A percentile compares a stretch with the other conserved stretches of the same genome.
These are phyloP conservation scores for Sonneratia alba DNA, from an alignment of 345 rosid species.

Conservation along the genomic window DNA sequence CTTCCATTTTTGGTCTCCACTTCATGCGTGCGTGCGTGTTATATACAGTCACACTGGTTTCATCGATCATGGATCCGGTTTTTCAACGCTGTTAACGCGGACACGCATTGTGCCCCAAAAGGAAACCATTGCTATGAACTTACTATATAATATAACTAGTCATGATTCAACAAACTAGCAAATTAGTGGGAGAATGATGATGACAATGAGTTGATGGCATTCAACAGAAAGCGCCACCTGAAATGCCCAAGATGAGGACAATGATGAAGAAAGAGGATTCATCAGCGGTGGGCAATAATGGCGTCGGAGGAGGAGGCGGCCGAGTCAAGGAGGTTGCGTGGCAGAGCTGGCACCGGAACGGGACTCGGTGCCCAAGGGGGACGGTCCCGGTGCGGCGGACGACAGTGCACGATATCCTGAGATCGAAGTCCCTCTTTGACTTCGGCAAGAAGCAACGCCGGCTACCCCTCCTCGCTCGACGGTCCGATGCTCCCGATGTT, in stretches of 20 bases:
- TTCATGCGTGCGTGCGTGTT: too few species aligned
- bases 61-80: too few species aligned
- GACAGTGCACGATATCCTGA: slow-evolving; percentile 54
- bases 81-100: too few species aligned
- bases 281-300: slow-evolving; percentile 10
- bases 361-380: slow-evolving; percentile 81
- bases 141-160: neutral
- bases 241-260: slow-evolving; percentile 7
- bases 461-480: slow-evolving; percentile 25
- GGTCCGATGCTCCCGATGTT: slow-evolving; percentile 59
- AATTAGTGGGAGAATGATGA: neutral
- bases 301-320: slow-evolving; percentile 9
- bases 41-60: too few species aligned
- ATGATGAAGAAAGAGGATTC: slow-evolving; percentile 19
- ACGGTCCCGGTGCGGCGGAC: slow-evolving; percentile 89
- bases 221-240: slow-evolving; percentile 50
- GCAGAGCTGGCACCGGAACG: slow-evolving; percentile 88
- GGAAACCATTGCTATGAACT: too few species aligned
- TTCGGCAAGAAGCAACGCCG: slow-evolving; percentile 62
- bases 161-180: neutral
- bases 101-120: too few species aligned
- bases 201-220: neutral
- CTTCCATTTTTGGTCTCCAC: too few species aligned
- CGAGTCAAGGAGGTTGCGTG: slow-evolving; percentile 26
- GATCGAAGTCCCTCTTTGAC: slow-evolving; percentile 88